Percentiles rank a stretch among this genome's conserved stretches.
These are phyloP conservation scores for Blastomyces silverae DNA, from an alignment of 2,329 filamentous ascomycete genomes.

Conservation along the genomic window DNA sequence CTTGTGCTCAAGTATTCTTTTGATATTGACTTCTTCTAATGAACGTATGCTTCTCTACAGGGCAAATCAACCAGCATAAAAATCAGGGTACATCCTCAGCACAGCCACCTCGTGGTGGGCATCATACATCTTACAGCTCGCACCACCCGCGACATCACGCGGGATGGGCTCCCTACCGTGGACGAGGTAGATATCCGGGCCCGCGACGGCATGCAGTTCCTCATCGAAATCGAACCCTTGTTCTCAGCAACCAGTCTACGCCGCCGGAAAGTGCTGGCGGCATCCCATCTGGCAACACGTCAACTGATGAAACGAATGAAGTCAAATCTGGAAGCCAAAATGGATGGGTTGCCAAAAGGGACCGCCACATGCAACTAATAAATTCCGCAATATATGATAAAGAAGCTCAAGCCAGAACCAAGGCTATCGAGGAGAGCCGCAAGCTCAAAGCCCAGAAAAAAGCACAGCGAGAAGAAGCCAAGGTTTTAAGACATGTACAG, in stretches of 20 bases:
- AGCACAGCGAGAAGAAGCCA: constrained; percentile 46
- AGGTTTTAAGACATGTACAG: constrained; percentile 38
- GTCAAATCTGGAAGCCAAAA: constrained; percentile 28
- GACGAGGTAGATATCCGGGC: constrained; percentile 35
- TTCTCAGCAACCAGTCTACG: constrained; percentile 50
- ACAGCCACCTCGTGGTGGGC: constrained; percentile 23
- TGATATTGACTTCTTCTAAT: constrained; percentile 25
- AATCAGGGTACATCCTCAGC: constrained; percentile 41
- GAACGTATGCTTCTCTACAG: constrained; percentile 37
- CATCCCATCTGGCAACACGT: constrained; percentile 25
- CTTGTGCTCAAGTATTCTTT: constrained; percentile 22
- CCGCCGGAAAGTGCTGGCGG: constrained; percentile 24
- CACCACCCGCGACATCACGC: constrained; percentile 21
- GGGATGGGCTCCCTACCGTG: constrained; percentile 42
- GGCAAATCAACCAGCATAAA: constrained; percentile 74
- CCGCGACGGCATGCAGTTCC: constrained; percentile 35
- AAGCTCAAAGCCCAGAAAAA: constrained; percentile 48
- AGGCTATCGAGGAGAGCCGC: constrained; percentile 64
- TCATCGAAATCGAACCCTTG: constrained; percentile 55
- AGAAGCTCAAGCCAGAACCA: constrained; percentile 59
- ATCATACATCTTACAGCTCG: constrained; percentile 25
- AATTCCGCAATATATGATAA: constrained; percentile 73
- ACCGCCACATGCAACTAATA: constrained; percentile 75
- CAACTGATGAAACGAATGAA: constrained; percentile 29
- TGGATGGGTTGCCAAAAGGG: constrained; percentile 64